Percentiles rank a stretch among this genome's conserved stretches.
Evolutionary conservation across 2,329 filamentous ascomycete genomes (phyloP).

Genomic region (Xylaria sp.): DNA sequence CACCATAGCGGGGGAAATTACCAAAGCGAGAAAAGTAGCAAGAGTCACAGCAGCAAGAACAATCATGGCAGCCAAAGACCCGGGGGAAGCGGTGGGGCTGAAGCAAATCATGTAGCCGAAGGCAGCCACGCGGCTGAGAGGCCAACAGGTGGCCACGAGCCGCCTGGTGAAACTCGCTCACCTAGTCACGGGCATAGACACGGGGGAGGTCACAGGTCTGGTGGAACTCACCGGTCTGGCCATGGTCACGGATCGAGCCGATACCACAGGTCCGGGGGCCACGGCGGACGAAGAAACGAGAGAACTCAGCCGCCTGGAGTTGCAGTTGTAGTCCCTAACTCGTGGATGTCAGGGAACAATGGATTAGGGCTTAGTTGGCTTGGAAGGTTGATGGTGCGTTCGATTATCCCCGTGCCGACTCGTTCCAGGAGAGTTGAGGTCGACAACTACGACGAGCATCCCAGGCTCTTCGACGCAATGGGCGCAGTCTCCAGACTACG

Average conservation of each 20-base stretch:
- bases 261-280: background rate
- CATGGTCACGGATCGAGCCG: background rate
- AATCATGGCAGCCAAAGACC: background rate
- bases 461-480: background rate
- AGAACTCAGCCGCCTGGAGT: background rate
- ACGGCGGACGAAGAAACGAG: background rate
- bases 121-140: background rate
- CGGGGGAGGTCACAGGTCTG: background rate
- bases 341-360: background rate
- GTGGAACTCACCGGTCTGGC: background rate
- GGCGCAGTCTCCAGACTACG: background rate
- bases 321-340: background rate
- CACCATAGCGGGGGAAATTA: no score
- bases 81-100: background rate
- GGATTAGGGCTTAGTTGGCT: background rate
- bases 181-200: background rate
- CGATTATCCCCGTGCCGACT: background rate
- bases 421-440: background rate
- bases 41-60: conserved; percentile 7
- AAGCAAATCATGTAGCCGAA: background rate
- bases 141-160: background rate
- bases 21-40: background rate
- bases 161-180: no score
- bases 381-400: background rate
- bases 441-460: background rate